phyloP scores from a whole-genome alignment of 2,329 filamentous ascomycete genomes.

The Colletotrichum sidae region DNA sequence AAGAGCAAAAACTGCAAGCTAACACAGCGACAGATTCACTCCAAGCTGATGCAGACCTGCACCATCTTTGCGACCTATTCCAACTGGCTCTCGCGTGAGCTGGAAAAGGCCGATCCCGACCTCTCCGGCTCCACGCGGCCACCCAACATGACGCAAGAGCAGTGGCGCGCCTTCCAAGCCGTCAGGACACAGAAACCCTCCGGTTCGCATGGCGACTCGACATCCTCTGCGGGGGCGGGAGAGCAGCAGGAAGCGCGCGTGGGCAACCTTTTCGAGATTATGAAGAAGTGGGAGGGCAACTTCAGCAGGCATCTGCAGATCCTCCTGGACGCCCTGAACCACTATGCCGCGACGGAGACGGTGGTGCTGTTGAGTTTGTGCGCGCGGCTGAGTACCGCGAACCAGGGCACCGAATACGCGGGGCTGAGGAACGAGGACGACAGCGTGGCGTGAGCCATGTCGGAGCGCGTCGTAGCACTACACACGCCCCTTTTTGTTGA shows the following conservation, averaged over 20 bases:
- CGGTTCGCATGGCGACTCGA: slow-evolving; percentile 47
- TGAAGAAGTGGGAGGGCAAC: slow-evolving; percentile 92
- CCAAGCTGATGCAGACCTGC: slow-evolving; percentile 96
- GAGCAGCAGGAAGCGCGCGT: slow-evolving; percentile 63
- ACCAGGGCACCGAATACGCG: slow-evolving; percentile 77
- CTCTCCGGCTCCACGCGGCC: slow-evolving; percentile 70
- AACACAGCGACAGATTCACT: slow-evolving; percentile 78
- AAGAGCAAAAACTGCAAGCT: slow-evolving; percentile 34
- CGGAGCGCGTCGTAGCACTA: neutral
- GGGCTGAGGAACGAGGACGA: slow-evolving; percentile 71
- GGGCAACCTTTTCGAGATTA: slow-evolving; percentile 84
- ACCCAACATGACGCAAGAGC: slow-evolving; percentile 68
- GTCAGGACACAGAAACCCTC: slow-evolving; percentile 56
- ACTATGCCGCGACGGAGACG: slow-evolving; percentile 97
- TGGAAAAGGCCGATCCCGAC: slow-evolving; percentile 86
- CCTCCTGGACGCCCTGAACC: slow-evolving; percentile 92
- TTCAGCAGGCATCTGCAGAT: slow-evolving; percentile 95
- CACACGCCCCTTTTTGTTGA: slow-evolving; percentile 1
- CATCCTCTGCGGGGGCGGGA: slow-evolving; percentile 51
- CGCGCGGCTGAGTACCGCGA: slow-evolving; percentile 83
- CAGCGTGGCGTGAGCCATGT: slow-evolving; percentile 13
- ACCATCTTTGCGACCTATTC: slow-evolving; percentile 94
- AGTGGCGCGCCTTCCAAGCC: slow-evolving; percentile 69
- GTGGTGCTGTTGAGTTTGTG: slow-evolving; percentile 92
- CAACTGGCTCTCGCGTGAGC: slow-evolving; percentile 84